Base-by-base conservation (phyloP, 2,329 filamentous ascomycete species). In the Achaetomium macrosporum region DNA sequence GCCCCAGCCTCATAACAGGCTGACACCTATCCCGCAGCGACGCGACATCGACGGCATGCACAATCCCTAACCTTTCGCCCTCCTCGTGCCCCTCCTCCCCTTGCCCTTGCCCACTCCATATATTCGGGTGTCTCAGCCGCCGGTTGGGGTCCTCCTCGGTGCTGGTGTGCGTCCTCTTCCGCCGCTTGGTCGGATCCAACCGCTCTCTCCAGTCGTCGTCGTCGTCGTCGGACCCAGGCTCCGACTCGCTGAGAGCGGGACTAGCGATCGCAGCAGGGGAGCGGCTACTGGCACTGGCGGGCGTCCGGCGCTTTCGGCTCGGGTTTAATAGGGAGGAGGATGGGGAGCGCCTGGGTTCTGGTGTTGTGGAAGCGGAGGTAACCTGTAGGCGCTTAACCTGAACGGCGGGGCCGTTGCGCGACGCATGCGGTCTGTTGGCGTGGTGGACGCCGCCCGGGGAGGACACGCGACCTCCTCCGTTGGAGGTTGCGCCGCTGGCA, bases 41-140 rank as follows among this genome's bases (percentile, higher is more conserved):
- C 36, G 77, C 76, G 19, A 84, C 73, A 58, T 82, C 73, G 5
- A 75, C 76, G 5, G 81, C 81, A 59, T 85, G 81, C 29, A 85
- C 77, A 53, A 84, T 76, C 33, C 67, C 64, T 35, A 74, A 66
- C 35, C 46, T 50, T 20, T 68, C 69, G 4, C 15, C 15, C 5
- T 35, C 15, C 5, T 15, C 33, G 10, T 35, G 11, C 35, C n/a
- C 35, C 7, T n/a, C 35, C 7, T 36, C 31, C 25, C 71, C 47
- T 15, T 50, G 78, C 3, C 75, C 73, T 50, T 58, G 31, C 17
- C 54, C 55, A n/a, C 13, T 53, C 54, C 55, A 62, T 31, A 63
- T 46, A 50, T 53, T 56, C n/a, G 71, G 65, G 56, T 76, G 74
- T 54, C 71, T 70, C 51, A 81, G 60, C 60, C 68, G 68, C 57